These are phyloP conservation scores for Xylaria grammica DNA, from an alignment of 495 filamentous ascomycete species.

Conservation along the genomic window DNA sequence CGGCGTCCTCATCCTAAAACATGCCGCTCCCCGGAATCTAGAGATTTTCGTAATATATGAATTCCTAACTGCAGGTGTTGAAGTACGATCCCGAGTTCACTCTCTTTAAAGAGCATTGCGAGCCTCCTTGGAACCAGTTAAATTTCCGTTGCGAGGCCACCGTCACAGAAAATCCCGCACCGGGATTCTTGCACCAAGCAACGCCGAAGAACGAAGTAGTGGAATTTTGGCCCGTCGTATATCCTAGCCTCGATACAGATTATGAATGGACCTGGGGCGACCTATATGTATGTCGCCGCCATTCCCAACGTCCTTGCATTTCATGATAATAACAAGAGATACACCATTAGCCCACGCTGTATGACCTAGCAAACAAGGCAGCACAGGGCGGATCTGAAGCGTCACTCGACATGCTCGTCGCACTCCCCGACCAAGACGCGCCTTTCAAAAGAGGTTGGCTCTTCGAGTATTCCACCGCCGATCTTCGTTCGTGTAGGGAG, in stretches of 20 bases:
- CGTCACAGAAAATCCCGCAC: too few relatives aligned
- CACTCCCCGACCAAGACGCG: neutral
- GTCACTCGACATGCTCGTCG: neutral
- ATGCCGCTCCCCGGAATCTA: neutral
- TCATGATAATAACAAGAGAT: neutral
- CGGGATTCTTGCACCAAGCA: too few relatives aligned
- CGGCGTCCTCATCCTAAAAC: too few relatives aligned
- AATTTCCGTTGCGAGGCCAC: constrained; percentile 2
- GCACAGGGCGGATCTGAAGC: neutral
- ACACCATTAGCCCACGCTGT: neutral
- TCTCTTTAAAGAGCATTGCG: neutral
- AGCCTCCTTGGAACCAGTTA: neutral
- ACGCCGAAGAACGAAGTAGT: neutral
- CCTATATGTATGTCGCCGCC: neutral
- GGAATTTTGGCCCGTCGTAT: neutral
- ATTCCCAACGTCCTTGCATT: neutral
- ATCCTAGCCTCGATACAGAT: neutral
- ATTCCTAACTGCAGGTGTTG: neutral
- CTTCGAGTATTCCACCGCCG: neutral
- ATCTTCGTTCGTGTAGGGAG: neutral
- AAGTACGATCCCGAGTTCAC: neutral
- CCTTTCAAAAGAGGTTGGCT: constrained; percentile 12
- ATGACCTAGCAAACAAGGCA: neutral
- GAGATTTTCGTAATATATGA: neutral
- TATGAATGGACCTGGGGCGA: neutral